Evolutionary conservation across 2,329 filamentous ascomycete species (phyloP).

Genomic region (Botryotinia narcissicola): DNA sequence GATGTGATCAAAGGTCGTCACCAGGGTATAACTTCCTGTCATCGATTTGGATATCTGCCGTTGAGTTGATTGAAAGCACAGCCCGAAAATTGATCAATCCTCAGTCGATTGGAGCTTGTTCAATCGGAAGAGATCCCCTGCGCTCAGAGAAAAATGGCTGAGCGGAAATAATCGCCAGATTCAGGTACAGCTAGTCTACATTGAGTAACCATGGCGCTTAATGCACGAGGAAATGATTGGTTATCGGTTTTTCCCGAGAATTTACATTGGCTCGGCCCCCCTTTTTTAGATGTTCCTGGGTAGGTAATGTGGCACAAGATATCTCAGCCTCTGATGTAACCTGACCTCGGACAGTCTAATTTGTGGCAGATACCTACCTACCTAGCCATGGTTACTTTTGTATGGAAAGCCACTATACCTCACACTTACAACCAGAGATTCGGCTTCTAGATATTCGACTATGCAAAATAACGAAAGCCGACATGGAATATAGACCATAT

Average conservation of each 20-base stretch:
- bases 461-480: background rate
- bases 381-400: background rate
- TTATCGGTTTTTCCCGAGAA: background rate
- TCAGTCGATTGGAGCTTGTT: background rate
- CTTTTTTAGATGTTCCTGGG: background rate
- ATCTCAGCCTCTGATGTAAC: background rate
- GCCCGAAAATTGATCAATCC: background rate
- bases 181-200: background rate
- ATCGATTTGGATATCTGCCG: background rate
- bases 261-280: background rate
- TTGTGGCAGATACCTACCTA: background rate
- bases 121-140: background rate
- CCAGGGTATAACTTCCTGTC: background rate
- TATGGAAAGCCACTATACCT: background rate
- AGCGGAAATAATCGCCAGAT: background rate
- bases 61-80: background rate
- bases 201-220: background rate
- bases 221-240: background rate
- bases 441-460: background rate
- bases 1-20: background rate
- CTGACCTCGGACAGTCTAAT: background rate
- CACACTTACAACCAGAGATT: background rate
- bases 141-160: background rate
- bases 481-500: background rate
- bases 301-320: background rate